Conservation (phyloP, 352 stramenopile species). For the Phytophthora podocarpi region DNA sequence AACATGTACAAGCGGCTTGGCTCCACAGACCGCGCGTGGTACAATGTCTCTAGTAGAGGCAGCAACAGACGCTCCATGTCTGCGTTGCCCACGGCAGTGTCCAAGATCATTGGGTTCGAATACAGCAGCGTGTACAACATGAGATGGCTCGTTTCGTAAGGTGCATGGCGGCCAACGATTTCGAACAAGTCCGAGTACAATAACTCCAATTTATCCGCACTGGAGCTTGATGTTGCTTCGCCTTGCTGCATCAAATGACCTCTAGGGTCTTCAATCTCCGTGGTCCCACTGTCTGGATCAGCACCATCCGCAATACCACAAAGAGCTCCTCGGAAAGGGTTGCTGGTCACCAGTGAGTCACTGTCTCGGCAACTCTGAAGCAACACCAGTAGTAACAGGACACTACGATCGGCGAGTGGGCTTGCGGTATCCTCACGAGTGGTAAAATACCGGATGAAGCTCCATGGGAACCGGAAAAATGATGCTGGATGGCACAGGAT, state of each 20-base stretch:
- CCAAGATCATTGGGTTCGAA: conserved; percentile 61
- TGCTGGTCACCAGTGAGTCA: conserved; percentile 40
- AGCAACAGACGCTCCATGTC: conserved; percentile 61
- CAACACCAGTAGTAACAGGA: conserved; percentile 67
- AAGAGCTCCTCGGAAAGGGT: conserved; percentile 69
- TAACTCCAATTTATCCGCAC: conserved; percentile 36
- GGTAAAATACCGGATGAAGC: conserved; percentile 75
- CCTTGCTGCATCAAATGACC: conserved; percentile 21
- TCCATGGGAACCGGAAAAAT: conserved; percentile 69
- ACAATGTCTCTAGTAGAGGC: conserved; percentile 76
- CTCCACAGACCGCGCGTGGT: conserved; percentile 64
- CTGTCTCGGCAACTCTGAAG: conserved; percentile 74
- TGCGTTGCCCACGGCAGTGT: conserved; percentile 44
- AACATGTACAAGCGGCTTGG: conserved; percentile 76
- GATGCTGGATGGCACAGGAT: conserved; percentile 36
- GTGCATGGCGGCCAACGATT: conserved; percentile 52
- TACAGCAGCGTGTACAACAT: conserved; percentile 81
- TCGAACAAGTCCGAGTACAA: conserved; percentile 60
- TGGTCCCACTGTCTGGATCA: conserved; percentile 33
- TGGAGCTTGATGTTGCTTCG: conserved; percentile 1
- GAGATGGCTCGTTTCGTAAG: conserved; percentile 71
- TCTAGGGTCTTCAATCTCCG: conserved; percentile 36
- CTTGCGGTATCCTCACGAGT: conserved; percentile 51
- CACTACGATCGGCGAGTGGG: conserved; percentile 70
- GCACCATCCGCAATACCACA: conserved; percentile 39